Evolutionary conservation across 208 protist genomes (phyloP).

Genomic region (Angomonas desouzai): DNA sequence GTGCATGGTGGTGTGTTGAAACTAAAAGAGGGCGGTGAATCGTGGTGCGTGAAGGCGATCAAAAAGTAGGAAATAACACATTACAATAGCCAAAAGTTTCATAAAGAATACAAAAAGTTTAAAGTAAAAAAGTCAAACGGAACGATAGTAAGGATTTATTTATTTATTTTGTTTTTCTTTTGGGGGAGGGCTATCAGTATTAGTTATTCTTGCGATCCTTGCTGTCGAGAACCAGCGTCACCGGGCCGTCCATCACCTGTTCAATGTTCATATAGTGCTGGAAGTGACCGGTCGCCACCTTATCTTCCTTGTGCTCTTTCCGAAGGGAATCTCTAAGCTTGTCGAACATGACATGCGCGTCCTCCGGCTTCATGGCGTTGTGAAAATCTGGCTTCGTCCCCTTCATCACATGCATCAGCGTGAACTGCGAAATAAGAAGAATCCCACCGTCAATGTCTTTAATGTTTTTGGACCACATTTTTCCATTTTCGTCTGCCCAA

Average conservation of each 20-base stretch:
- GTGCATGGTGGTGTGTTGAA: neutral
- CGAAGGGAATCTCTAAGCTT: conserved; percentile 55
- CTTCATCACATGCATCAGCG: conserved; percentile 85
- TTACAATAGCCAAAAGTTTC: neutral
- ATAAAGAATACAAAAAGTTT: conserved; percentile 1
- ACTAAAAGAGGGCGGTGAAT: too few species aligned
- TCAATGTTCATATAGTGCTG: conserved; percentile 87
- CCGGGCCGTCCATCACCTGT: conserved; percentile 81
- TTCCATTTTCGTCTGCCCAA: conserved; percentile 60
- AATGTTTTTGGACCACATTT: conserved; percentile 76
- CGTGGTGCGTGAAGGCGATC: too few species aligned
- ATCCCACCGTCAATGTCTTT: conserved; percentile 81
- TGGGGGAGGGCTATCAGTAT: too few species aligned
- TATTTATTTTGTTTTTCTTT: too few species aligned
- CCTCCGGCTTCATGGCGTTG: conserved; percentile 73
- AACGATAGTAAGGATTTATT: too few species aligned
- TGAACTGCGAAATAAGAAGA: conserved; percentile 90
- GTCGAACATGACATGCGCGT: conserved; percentile 77
- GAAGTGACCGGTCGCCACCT: conserved; percentile 79
- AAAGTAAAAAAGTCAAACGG: too few species aligned
- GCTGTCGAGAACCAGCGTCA: conserved; percentile 85
- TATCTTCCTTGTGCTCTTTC: conserved; percentile 43
- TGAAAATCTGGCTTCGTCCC: conserved; percentile 92
- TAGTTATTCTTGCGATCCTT: conserved; percentile 27
- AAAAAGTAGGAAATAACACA: neutral